phyloP scores from a whole-genome alignment of 441 rosid species.

The Geranium incanum region DNA sequence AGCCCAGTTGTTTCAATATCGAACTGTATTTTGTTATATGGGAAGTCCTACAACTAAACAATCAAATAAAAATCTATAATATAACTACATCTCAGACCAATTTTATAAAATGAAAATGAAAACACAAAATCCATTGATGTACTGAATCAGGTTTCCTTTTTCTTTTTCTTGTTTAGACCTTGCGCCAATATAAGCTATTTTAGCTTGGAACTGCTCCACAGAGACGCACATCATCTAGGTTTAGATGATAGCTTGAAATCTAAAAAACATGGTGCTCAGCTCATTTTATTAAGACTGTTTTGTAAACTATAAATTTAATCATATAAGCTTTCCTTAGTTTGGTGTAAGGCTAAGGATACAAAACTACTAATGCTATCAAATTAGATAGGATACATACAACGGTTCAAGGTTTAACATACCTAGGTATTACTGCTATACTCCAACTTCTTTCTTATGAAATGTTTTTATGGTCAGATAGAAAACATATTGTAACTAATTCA shows the following conservation, averaged over 20 bases:
- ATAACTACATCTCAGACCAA: not conserved
- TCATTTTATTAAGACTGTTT: not conserved
- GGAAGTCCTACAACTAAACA: not conserved
- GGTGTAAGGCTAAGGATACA: not conserved
- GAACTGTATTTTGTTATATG: not conserved
- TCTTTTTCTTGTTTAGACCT: not conserved
- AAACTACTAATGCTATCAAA: not conserved
- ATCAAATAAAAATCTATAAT: not conserved
- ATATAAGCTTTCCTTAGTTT: not conserved
- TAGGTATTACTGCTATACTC: not conserved
- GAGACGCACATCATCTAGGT: not conserved
- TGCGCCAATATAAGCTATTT: not conserved
- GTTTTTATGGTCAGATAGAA: conserved; percentile 3
- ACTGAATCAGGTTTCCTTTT: not conserved
- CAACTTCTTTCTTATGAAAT: not conserved
- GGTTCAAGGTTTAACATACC: not conserved
- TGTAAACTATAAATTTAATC: not conserved
- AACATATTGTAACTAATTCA: not conserved
- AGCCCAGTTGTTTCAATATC: not conserved
- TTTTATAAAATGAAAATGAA: not conserved
- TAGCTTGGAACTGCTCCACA: not conserved
- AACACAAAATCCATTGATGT: not conserved
- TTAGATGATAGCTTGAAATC: not conserved
- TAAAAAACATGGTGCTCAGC: not conserved
- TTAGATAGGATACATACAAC: not conserved